A percentile compares a stretch with the other conserved stretches of the same genome.
Conservation (phyloP, 208 protist species). For the Trypanosoma congolense region DNA sequence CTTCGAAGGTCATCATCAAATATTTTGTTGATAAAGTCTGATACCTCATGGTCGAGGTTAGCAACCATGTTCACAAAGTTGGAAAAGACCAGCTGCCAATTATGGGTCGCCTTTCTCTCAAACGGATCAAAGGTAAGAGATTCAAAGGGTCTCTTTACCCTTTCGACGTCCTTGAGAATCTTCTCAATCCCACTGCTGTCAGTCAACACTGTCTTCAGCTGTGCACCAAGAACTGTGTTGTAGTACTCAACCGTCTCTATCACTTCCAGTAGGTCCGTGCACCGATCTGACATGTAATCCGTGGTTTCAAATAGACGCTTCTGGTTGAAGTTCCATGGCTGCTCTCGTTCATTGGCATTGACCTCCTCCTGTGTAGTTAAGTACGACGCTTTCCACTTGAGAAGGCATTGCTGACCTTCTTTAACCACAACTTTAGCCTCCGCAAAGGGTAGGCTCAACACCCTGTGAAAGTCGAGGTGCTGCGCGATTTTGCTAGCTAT, state of each 20-base stretch:
- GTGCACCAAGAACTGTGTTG: conserved; percentile 93
- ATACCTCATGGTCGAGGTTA: conserved; percentile 92
- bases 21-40: conserved; percentile 95
- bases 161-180: conserved; percentile 91
- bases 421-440: conserved; percentile 80
- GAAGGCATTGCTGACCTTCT: conserved; percentile 90
- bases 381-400: conserved; percentile 94
- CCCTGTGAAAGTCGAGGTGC: conserved; percentile 91
- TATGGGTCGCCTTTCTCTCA: conserved; percentile 85
- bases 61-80: conserved; percentile 91
- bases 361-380: conserved; percentile 94
- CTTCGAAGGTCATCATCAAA: conserved; percentile 97
- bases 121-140: conserved; percentile 96
- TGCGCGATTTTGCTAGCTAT: conserved; percentile 94
- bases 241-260: conserved; percentile 95
- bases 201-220: conserved; percentile 96
- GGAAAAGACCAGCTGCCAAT: conserved; percentile 91
- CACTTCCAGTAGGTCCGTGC: conserved; percentile 93
- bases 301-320: conserved; percentile 95
- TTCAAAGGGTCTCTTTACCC: conserved; percentile 93
- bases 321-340: conserved; percentile 98
- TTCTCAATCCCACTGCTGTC: conserved; percentile 95
- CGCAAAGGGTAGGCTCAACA: conserved; percentile 72
- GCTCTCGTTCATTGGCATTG: conserved; percentile 91
- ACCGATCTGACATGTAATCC: conserved; percentile 96